These are phyloP conservation scores for Barnettozyma salicaria DNA, from an alignment of 805 yeast genomes.

Conservation along the genomic window DNA sequence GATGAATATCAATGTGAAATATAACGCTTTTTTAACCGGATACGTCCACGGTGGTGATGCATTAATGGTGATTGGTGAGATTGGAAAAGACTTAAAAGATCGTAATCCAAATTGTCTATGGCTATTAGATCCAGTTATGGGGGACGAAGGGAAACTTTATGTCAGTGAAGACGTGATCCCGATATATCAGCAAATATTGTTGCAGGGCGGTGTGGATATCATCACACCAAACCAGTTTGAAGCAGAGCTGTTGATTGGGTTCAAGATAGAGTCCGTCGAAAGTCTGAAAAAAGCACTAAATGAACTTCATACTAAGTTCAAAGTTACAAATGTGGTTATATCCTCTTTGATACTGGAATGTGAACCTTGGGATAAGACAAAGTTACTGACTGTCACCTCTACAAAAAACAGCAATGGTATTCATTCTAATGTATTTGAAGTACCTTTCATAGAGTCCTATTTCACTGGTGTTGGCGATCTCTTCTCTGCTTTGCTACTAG, in stretches of 20 bases:
- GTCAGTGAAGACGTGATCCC: conserved; percentile 59
- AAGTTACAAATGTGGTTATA: conserved; percentile 57
- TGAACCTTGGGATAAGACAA: conserved; percentile 8
- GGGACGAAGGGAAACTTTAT: conserved; percentile 67
- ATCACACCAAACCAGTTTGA: conserved; percentile 93
- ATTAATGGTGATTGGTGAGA: conserved; percentile 37
- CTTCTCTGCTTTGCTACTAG: conserved; percentile 73
- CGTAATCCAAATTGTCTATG: conserved; percentile 36
- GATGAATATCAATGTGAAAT: conserved; percentile 28
- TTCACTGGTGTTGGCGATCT: conserved; percentile 95
- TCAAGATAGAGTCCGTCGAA: conserved; percentile 35
- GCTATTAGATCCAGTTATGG: conserved; percentile 76
- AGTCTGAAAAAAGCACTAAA: conserved; percentile 42
- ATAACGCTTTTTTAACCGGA: conserved; percentile 59
- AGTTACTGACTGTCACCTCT: conserved; percentile 19
- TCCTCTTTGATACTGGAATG: conserved; percentile 43
- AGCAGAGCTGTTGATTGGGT: conserved; percentile 61
- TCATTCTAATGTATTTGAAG: conserved; percentile 32
- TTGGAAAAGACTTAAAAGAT: conserved; percentile 33
- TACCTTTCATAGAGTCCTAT: conserved; percentile 66
- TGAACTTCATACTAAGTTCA: conserved; percentile 41
- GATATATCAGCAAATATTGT: conserved; percentile 43
- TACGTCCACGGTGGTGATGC: conserved; percentile 57
- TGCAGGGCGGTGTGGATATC: conserved; percentile 49
- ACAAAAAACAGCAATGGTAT: conserved; percentile 10